Evolutionary conservation across 306 rosid genomes (phyloP).

Genomic region (Dryas octopetala): DNA sequence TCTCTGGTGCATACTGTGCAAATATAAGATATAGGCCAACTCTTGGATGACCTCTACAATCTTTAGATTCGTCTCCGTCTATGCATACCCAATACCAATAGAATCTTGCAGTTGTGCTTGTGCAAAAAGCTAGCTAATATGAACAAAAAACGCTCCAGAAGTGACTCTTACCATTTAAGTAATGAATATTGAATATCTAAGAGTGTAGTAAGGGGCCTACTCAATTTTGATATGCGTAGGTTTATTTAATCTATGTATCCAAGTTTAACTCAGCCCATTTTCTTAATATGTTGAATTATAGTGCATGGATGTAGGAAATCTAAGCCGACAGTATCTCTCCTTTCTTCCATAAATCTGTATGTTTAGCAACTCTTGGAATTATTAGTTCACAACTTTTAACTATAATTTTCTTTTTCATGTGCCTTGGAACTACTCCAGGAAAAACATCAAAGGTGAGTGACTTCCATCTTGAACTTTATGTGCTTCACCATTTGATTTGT

Average conservation of each 20-base stretch:
- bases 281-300: background rate
- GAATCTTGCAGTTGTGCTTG: background rate
- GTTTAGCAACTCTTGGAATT: background rate
- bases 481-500: background rate
- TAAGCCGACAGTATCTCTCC: background rate
- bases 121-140: background rate
- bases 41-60: background rate
- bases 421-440: constrained; percentile 50
- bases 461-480: constrained; percentile 7
- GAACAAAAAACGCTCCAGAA: background rate
- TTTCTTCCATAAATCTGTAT: background rate
- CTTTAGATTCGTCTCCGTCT: background rate
- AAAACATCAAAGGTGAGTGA: constrained; percentile 72
- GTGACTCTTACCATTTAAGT: background rate
- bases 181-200: background rate
- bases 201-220: background rate
- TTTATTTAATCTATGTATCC: background rate
- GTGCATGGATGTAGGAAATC: background rate
- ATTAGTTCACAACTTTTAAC: background rate
- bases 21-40: background rate
- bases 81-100: background rate
- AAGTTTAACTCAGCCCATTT: background rate
- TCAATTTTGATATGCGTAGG: background rate
- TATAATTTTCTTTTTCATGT: constrained; percentile 35
- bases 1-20: background rate